Evolutionary conservation across 2,329 filamentous ascomycete species (phyloP), one percentile per base, ranked within the genome.

Genomic region (Phialophora expanda): DNA sequence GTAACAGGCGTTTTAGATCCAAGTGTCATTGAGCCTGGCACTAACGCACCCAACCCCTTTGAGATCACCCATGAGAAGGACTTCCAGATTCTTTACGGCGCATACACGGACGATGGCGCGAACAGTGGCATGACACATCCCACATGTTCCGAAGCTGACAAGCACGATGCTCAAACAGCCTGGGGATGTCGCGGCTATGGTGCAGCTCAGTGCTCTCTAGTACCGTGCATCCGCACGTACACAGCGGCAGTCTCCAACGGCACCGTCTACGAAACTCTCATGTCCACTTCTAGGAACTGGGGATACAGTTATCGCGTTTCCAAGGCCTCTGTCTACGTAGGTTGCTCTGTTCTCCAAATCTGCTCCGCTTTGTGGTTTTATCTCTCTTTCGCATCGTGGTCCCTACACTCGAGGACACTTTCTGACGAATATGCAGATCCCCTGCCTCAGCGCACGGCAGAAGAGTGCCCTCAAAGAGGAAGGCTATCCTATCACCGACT

Each of bases 231-330:
- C 22, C 30, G 34, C 24, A 57, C 55, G 7, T 57, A 57, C 34
- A 57, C 20, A 8, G 55, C 30, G n/a, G 24, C 32, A 22, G 55
- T 57, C n/a, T 38, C 30, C 24, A 57, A 57, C 34, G 55, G 55
- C 20, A 26, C 34, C 32, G n/a, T 57, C 24, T 17, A 26, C 55
- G 55, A 57, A 34, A 57, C 30, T 11, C 26, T 57, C n/a, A 22
- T 57, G 9, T 50, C n/a, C 32, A 28, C n/a, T 12, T 60, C 41
- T 12, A 28, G 57, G 24, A 9, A 46, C n/a, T 46, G 44, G 57
- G 38, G 44, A 46, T 60, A 44, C 30, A 60, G 48, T 53, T 53
- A 53, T 28, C 48, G 48, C 22, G 48, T 53, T 17, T 53, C 48
- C 11, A 53, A 56, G 20, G 26, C 32, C 26, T 20, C 54, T 56